These are phyloP conservation scores for Trypanosomatidae sp. DNA, from an alignment of 208 protist species.

Conservation along the genomic window DNA sequence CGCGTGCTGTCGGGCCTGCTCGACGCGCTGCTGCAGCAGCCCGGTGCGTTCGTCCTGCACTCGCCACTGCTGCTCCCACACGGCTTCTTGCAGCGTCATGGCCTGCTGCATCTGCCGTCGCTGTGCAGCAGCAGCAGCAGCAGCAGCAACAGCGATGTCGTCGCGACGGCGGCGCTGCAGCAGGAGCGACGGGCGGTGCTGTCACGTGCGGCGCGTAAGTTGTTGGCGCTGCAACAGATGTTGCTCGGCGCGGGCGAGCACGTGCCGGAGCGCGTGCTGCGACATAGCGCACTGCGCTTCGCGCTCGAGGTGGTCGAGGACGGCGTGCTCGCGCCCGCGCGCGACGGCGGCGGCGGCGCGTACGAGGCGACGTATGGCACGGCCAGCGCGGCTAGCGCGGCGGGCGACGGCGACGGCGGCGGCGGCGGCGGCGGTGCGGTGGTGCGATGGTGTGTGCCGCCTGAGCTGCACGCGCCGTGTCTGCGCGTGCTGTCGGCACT, in stretches of 20 bases:
- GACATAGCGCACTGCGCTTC: constrained; percentile 30
- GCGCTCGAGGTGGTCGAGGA: constrained; percentile 30
- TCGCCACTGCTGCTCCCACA: constrained; percentile 20
- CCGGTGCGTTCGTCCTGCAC: constrained; percentile 25
- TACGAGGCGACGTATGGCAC: no score
- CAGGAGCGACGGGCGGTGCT: constrained; percentile 5
- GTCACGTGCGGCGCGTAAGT: constrained; percentile 12
- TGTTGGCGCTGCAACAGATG: constrained; percentile 23
- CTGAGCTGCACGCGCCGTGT: no score
- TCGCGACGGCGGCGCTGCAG: background rate
- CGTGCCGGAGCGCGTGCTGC: constrained; percentile 18
- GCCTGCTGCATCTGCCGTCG: constrained; percentile 4
- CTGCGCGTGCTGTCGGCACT: no score
- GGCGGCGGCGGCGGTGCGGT: no score
- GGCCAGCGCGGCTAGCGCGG: no score
- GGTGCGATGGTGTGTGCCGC: no score
- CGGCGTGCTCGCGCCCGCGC: no score
- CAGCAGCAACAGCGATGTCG: constrained; percentile 5
- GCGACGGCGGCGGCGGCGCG: no score
- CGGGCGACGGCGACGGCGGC: no score
- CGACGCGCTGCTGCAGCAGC: constrained; percentile 26
- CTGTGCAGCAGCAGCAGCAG: no score
- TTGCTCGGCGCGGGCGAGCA: constrained; percentile 22
- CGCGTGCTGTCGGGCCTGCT: constrained; percentile 27
- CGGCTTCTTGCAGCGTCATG: constrained; percentile 7